Percentiles rank a stretch among this genome's conserved stretches.
These are phyloP conservation scores for Calonectria pteridis DNA, from an alignment of 2,329 filamentous ascomycete genomes.

Conservation along the genomic window DNA sequence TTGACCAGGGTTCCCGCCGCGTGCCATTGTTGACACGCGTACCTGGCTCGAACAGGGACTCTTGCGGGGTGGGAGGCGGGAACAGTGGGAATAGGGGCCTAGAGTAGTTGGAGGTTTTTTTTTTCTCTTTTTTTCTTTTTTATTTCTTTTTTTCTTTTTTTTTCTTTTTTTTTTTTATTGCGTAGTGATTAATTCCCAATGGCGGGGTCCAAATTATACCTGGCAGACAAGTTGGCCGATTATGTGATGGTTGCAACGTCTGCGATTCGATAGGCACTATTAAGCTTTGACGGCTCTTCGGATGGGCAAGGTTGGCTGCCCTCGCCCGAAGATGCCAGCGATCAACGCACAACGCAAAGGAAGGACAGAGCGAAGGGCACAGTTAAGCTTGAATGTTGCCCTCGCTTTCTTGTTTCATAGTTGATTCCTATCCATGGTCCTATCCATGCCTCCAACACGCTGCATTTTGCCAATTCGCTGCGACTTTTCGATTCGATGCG, in stretches of 20 bases:
- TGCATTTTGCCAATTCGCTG: not conserved
- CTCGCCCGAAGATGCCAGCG: no score
- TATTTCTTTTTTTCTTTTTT: not conserved
- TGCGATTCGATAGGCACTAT: not conserved
- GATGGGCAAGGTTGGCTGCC: not conserved
- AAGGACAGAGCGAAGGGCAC: not conserved
- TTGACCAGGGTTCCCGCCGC: not conserved
- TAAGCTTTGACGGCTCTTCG: not conserved
- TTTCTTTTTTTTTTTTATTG: not conserved
- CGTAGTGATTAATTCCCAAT: not conserved
- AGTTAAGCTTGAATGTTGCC: not conserved
- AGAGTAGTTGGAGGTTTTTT: no score
- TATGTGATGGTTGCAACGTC: not conserved
- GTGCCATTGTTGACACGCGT: not conserved
- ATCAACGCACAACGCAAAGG: not conserved
- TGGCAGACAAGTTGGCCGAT: not conserved
- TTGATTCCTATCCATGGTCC: not conserved
- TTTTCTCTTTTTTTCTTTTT: not conserved
- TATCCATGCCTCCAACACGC: not conserved
- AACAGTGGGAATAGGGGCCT: not conserved
- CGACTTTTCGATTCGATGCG: not conserved
- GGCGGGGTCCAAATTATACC: not conserved
- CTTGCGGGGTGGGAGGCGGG: not conserved
- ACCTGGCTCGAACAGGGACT: not conserved
- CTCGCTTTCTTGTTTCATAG: not conserved